Evolutionary conservation across 2,329 filamentous ascomycete species (phyloP), one percentile per base, ranked within the genome.

Genomic region (Trichothecium roseum): DNA sequence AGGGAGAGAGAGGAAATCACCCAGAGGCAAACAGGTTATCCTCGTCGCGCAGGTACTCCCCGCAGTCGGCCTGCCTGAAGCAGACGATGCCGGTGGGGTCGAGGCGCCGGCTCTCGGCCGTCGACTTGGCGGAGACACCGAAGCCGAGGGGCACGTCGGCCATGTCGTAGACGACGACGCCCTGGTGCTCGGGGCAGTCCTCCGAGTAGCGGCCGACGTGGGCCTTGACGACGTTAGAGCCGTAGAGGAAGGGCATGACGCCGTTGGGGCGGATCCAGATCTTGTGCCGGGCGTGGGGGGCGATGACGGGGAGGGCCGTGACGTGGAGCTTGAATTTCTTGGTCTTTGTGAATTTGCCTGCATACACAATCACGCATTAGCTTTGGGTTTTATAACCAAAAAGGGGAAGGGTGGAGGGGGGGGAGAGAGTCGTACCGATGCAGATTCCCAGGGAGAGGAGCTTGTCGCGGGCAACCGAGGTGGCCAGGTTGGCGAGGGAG

Each of bases 201-300:
- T 53, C 41, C 4, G 39, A 43, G 37, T 26, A 43, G 13, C 39
- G 36, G 15, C 38, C 38, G 30, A 91, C 74, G 51, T 73, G 69
- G 8, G 69, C 69, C 55, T 73, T 73, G 47, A 93, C 76, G 35
- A 94, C 71, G 59, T 96, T 88, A 38, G 85, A 84, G 36, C 91
- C 91, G 61, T 96, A 98, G 32, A 98, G 64, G 58, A 94, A 96
- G 1, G 91, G 89, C 87, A 95, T 94, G 53, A 93, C 88, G 46
- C 91, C 91, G 62, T 96, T 96, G 40, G 80, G 74, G 63, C 93
- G 93, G 47, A 98, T 81, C 87, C 88, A 96, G 48, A 96, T 79
- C 75, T 96, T 96, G 65, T 94, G 94, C 40, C 91, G 72, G 30
- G 89, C 89, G 58, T 95, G 86, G 45, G 85, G 81, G 38, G 88